These are phyloP conservation scores for Aquilaria agallochum DNA, from an alignment of 441 rosid species.

Conservation along the genomic window DNA sequence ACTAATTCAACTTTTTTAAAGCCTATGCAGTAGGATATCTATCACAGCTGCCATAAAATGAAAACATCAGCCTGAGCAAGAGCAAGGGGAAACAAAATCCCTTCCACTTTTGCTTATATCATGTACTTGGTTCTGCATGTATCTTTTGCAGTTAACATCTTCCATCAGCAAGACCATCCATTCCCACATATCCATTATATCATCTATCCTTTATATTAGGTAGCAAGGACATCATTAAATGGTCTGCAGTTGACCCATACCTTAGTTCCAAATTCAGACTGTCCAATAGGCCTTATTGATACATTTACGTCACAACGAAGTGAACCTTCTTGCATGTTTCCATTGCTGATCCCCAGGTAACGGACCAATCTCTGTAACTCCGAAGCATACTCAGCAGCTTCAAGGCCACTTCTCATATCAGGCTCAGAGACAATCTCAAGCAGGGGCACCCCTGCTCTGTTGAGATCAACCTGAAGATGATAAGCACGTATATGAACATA, in stretches of 20 bases:
- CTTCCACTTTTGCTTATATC: background rate
- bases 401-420: conserved; percentile 87
- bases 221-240: background rate
- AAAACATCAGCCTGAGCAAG: background rate
- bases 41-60: conserved; percentile 10
- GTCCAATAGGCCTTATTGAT: conserved; percentile 84
- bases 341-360: conserved; percentile 82
- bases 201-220: background rate
- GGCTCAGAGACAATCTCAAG: conserved; percentile 98
- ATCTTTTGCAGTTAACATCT: background rate
- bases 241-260: conserved; percentile 21
- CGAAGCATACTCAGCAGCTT: conserved; percentile 89
- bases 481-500: conserved; percentile 12
- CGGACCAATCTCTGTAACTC: conserved; percentile 89
- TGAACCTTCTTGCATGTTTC: conserved; percentile 98
- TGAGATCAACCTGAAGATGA: conserved; percentile 70
- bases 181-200: no score
- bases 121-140: background rate
- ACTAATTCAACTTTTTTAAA: no score
- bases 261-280: conserved; percentile 84
- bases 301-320: conserved; percentile 92
- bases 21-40: conserved; percentile 1
- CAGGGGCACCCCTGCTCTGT: conserved; percentile 97
- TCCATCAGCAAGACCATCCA: background rate
- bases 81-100: background rate